Conservation (phyloP, 371 early-diverging fungal species). For the Dipsacomyces acuminosporus region DNA sequence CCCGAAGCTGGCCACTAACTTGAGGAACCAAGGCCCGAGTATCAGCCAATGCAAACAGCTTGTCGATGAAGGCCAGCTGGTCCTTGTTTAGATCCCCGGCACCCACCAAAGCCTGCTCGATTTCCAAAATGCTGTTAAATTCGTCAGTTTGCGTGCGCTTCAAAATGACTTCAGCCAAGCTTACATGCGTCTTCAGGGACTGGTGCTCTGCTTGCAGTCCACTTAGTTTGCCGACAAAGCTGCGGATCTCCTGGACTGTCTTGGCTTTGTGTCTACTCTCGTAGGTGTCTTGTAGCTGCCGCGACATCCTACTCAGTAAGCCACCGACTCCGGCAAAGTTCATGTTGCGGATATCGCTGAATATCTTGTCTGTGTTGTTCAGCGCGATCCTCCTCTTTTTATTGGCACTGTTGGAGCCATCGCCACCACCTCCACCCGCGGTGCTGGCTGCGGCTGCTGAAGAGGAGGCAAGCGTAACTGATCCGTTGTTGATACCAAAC, state of each 20-base stretch:
- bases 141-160: constrained; percentile 71
- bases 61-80: constrained; percentile 30
- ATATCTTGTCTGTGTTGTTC: constrained; percentile 73
- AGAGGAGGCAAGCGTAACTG: constrained; percentile 53
- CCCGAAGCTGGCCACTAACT: constrained; percentile 79
- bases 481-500: constrained; percentile 57
- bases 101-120: constrained; percentile 87
- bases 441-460: constrained; percentile 1
- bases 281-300: constrained; percentile 75
- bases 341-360: constrained; percentile 73
- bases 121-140: constrained; percentile 74
- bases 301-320: constrained; percentile 74
- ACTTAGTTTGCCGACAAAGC: constrained; percentile 82
- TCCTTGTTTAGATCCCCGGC: constrained; percentile 64
- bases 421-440: constrained; percentile 10
- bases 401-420: constrained; percentile 7
- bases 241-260: constrained; percentile 81
- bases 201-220: constrained; percentile 80
- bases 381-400: constrained; percentile 76
- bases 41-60: constrained; percentile 33
- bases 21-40: constrained; percentile 51
- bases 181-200: constrained; percentile 71
- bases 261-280: constrained; percentile 85
- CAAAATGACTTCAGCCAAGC: constrained; percentile 78
- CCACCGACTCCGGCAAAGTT: constrained; percentile 86